phyloP scores from a whole-genome alignment of 2,329 filamentous ascomycete species.

The Colletotrichum lindemuthianum region DNA sequence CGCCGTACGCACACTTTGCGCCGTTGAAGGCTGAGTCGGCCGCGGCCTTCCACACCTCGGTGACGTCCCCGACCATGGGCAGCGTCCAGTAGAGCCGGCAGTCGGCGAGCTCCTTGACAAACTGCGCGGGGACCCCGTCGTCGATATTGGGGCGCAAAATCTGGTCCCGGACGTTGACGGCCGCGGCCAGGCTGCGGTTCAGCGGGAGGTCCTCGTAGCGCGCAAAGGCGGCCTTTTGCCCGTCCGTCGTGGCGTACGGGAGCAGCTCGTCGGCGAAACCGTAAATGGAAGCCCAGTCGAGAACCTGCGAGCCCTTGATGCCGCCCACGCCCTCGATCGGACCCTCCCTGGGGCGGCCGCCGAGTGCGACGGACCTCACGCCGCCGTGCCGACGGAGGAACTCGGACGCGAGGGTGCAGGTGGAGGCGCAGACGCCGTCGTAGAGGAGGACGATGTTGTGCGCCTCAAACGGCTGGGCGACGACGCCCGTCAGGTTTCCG shows the following conservation, averaged over 20 bases:
- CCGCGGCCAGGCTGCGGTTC: constrained; percentile 45
- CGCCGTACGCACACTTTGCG: constrained; percentile 51
- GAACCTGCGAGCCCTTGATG: constrained; percentile 59
- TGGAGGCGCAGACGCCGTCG: constrained; percentile 68
- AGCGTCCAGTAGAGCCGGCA: constrained; percentile 63
- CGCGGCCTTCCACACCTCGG: constrained; percentile 57
- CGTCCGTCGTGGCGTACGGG: constrained; percentile 41
- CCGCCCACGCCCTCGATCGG: constrained; percentile 65
- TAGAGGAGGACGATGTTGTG: constrained; percentile 69
- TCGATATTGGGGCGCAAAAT: constrained; percentile 48
- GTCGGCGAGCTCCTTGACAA: constrained; percentile 57
- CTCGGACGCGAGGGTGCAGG: constrained; percentile 66
- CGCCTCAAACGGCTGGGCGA: constrained; percentile 63
- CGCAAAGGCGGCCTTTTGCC: constrained; percentile 42
- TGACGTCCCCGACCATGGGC: constrained; percentile 58
- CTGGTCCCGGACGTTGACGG: constrained; percentile 52
- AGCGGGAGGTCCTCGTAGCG: constrained; percentile 46
- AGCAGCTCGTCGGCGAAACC: constrained; percentile 37
- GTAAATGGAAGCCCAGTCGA: constrained; percentile 45
- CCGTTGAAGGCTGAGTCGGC: constrained; percentile 53
- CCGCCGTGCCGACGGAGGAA: constrained; percentile 62
- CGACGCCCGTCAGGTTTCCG: constrained; percentile 52
- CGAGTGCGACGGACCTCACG: constrained; percentile 64
- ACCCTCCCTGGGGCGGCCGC: constrained; percentile 57
- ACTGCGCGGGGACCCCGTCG: constrained; percentile 58